Evolutionary conservation across 2,329 filamentous ascomycete genomes (phyloP).

Genomic region (Fusarium sp.): DNA sequence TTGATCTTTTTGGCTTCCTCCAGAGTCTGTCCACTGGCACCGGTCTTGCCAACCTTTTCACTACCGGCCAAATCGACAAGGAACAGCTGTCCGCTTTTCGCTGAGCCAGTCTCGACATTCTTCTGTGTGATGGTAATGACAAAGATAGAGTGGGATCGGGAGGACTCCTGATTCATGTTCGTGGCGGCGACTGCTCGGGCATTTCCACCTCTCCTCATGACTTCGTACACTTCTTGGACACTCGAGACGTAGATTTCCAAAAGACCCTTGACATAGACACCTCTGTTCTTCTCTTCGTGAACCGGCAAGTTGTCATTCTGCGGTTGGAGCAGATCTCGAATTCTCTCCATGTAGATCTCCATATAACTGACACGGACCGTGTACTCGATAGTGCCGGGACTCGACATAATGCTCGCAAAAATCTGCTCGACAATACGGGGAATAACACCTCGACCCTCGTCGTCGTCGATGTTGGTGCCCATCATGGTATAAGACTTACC

Average conservation of each 20-base stretch:
- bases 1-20: slow-evolving; percentile 99
- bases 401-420: slow-evolving; percentile 93
- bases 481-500: slow-evolving; percentile 99
- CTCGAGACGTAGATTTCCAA: slow-evolving; percentile 96
- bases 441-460: slow-evolving; percentile 90
- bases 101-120: slow-evolving; percentile 95
- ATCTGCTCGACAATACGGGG: slow-evolving; percentile 98
- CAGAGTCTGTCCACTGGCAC: slow-evolving; percentile 94
- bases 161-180: slow-evolving; percentile 99
- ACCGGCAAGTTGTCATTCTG: slow-evolving; percentile 96
- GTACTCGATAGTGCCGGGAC: slow-evolving; percentile 94
- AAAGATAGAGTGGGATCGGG: slow-evolving; percentile 97
- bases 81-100: slow-evolving; percentile 96
- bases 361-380: slow-evolving; percentile 99
- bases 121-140: slow-evolving; percentile 97
- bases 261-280: slow-evolving; percentile 96
- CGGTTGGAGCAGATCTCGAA: slow-evolving; percentile 90
- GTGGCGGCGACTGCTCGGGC: slow-evolving; percentile 94
- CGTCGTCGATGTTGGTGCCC: slow-evolving; percentile 86
- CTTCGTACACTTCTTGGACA: slow-evolving; percentile 95
- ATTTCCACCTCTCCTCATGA: slow-evolving; percentile 92
- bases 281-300: slow-evolving; percentile 97
- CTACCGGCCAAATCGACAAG: slow-evolving; percentile 98
- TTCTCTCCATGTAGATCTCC: slow-evolving; percentile 99
- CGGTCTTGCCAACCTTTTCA: slow-evolving; percentile 98